Evolutionary conservation across 768 basidiomycete genomes (phyloP).

Genomic region (Dioszegia crocea): DNA sequence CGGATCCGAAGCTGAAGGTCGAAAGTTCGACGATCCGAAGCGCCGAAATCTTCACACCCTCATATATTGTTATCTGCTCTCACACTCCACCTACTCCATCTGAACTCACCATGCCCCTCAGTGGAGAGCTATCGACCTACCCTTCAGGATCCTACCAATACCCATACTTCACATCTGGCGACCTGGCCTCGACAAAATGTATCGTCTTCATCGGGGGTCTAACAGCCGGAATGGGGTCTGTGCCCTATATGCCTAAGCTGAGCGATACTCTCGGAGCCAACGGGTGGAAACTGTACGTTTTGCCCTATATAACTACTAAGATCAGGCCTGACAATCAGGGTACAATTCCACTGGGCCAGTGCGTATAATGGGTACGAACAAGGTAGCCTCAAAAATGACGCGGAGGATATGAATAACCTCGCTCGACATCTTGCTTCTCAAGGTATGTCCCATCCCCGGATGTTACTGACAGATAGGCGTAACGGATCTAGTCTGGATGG

Average conservation of each 20-base stretch:
- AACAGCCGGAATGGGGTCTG: conserved; percentile 34
- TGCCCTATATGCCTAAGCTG: conserved; percentile 24
- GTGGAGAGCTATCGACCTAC: conserved; percentile 7
- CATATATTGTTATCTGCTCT: no score
- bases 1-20: no score
- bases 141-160: not conserved
- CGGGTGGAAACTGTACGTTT: conserved; percentile 42
- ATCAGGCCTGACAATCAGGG: conserved; percentile 13
- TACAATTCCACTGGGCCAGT: conserved; percentile 39
- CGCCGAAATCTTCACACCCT: no score
- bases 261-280: conserved; percentile 18
- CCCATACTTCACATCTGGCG: conserved; percentile 38
- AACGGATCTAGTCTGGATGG: conserved; percentile 39
- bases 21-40: no score
- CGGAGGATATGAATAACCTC: conserved; percentile 31
- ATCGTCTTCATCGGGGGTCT: conserved; percentile 45
- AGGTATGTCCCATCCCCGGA: conserved; percentile 19
- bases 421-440: conserved; percentile 33
- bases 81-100: not conserved
- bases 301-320: no score
- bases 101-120: not conserved
- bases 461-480: conserved; percentile 17
- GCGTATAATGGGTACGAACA: conserved; percentile 40
- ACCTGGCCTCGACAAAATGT: conserved; percentile 19
- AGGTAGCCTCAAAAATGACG: conserved; percentile 36